These are phyloP conservation scores for Cyberlindnera americana DNA, from an alignment of 805 yeast genomes.

Conservation along the genomic window DNA sequence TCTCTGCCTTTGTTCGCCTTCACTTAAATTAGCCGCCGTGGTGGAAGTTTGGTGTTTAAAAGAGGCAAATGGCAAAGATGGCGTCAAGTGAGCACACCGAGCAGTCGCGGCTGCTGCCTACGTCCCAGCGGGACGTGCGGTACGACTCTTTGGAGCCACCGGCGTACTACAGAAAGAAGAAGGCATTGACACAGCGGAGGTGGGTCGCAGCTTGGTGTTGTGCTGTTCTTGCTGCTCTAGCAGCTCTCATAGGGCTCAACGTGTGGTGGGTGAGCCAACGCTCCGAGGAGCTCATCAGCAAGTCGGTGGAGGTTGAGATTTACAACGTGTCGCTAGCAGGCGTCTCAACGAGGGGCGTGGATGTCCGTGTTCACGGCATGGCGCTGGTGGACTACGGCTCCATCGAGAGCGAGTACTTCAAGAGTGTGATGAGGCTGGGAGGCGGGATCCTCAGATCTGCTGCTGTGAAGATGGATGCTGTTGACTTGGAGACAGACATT, in stretches of 20 bases:
- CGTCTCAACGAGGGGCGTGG: slow-evolving; percentile 31
- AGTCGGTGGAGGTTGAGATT: slow-evolving; percentile 32
- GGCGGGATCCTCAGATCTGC: slow-evolving; percentile 30
- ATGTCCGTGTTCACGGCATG: slow-evolving; percentile 31
- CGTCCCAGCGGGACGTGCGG: neutral
- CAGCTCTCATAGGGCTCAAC: slow-evolving; percentile 5
- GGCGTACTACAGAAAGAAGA: no score
- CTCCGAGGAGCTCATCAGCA: slow-evolving; percentile 30
- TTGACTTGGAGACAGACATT: slow-evolving; percentile 29
- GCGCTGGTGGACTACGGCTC: slow-evolving; percentile 30
- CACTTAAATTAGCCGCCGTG: no score
- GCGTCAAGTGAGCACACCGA: no score
- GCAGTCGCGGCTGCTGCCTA: slow-evolving; percentile 1
- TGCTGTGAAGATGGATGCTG: slow-evolving; percentile 29
- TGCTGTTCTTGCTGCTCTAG: neutral
- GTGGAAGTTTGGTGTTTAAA: no score
- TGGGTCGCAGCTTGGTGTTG: neutral
- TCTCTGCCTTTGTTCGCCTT: neutral
- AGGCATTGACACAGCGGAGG: neutral
- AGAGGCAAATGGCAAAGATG: no score
- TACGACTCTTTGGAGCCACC: neutral
- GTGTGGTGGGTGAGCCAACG: slow-evolving; percentile 16
- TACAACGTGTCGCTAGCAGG: slow-evolving; percentile 31
- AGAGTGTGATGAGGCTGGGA: slow-evolving; percentile 30
- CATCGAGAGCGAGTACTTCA: slow-evolving; percentile 28